A percentile compares a stretch with the other conserved stretches of the same genome.
phyloP scores from a whole-genome alignment of 768 basidiomycete genomes.

The Russula dissimulans region DNA sequence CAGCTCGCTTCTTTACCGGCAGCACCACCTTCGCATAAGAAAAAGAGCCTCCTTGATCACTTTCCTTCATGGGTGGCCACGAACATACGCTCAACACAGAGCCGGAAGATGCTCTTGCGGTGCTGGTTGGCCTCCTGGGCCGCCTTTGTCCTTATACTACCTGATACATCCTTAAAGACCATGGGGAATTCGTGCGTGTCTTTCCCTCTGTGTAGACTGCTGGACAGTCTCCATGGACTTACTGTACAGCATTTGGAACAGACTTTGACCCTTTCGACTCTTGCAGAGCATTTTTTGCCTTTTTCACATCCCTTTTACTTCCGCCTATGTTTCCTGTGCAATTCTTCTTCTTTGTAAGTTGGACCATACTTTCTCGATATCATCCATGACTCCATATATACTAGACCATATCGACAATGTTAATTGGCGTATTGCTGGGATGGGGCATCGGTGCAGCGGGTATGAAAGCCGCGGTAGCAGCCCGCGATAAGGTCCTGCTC shows the following conservation, averaged over 20 bases:
- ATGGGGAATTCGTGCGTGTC: constrained; percentile 35
- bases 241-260: not conserved
- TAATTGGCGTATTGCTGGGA: constrained; percentile 39
- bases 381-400: not conserved
- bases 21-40: not conserved
- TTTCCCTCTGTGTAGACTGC: not conserved
- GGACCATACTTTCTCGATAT: not conserved
- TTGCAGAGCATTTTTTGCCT: constrained; percentile 37
- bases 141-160: constrained; percentile 33
- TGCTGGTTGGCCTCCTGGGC: constrained; percentile 36
- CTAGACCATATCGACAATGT: constrained; percentile 35
- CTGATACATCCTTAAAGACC: constrained; percentile 29
- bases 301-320: constrained; percentile 35
- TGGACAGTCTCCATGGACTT: not conserved
- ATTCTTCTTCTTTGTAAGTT: constrained; percentile 38
- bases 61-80: constrained; percentile 33
- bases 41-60: constrained; percentile 18
- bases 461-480: constrained; percentile 40
- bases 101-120: constrained; percentile 32
- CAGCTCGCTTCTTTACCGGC: not conserved
- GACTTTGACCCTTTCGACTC: not conserved
- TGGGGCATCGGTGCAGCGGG: constrained; percentile 49
- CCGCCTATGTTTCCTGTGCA: constrained; percentile 43
- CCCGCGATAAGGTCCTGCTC: constrained; percentile 29
- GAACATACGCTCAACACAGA: constrained; percentile 29